Base-by-base conservation (phyloP, 192 early-diverging fungal species). In the Mortierella alpina region DNA sequence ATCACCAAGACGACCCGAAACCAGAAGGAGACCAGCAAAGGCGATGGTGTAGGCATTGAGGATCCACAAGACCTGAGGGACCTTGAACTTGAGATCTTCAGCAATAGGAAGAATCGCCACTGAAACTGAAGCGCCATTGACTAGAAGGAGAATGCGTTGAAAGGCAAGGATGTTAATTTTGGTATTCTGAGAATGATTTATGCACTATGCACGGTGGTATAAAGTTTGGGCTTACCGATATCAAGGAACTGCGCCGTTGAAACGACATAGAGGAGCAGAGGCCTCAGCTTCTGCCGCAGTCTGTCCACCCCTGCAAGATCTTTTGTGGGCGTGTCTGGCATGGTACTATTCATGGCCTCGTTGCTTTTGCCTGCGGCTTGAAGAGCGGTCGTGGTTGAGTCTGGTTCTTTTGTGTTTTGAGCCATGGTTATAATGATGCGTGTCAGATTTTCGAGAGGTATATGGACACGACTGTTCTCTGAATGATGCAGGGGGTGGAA, bases 1-100 rank as follows among this genome's bases (percentile, higher is more conserved):
- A 65, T 83, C 82, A 45, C 82, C 82, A 4, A 83, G 41, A 11
- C 74, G 74, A 15, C 82, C 82, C 0, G 70, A 65, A 45, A 75
- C 55, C n/a, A 83, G 59, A 9, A 83, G 44, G 53, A 83, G 70
- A 15, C 73, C 82, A 2, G 82, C 82, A 68, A 83, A 83, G 47
- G 74, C 60, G 51, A 82, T 77, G 0, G 83, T 75, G 44, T 77
- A 76, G 10, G 83, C 61, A 20, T 82, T 82, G 14, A 77, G 65
- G 55, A 77, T 68, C 74, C 73, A 76, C 14, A 52, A 53, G 23
- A 70, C 8, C 40, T 64, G 59, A 20, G 74, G 45, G 18, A 65
- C 41, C 12, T 46, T 47, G 62, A 76, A 70, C 0, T 70, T 41
- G 14, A 76, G 74, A 51, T 64, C 67, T 14, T 40, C 62, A 4